These are phyloP conservation scores for Gremmenia infestans DNA, from an alignment of 2,329 filamentous ascomycete species.

Conservation along the genomic window DNA sequence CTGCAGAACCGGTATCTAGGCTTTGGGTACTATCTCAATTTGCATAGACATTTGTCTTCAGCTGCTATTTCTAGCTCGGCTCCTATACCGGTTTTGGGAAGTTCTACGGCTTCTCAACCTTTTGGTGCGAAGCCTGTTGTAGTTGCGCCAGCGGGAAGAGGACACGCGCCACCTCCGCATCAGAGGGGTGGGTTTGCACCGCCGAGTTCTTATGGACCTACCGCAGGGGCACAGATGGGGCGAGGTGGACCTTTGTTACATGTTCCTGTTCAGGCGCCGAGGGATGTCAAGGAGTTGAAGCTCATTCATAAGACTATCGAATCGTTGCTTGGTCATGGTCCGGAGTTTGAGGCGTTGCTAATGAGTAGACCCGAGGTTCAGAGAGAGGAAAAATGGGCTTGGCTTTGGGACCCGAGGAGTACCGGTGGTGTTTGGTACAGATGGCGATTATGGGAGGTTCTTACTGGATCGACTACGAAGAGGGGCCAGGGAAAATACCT, in stretches of 20 bases:
- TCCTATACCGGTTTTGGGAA: conserved; percentile 38
- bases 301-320: conserved; percentile 89
- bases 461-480: conserved; percentile 57
- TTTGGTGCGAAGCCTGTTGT: conserved; percentile 70
- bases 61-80: conserved; percentile 52
- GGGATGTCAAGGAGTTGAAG: conserved; percentile 71
- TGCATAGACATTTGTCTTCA: conserved; percentile 80
- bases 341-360: conserved; percentile 84
- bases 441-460: conserved; percentile 82
- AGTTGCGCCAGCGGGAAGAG: conserved; percentile 37
- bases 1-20: conserved; percentile 83
- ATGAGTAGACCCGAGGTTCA: conserved; percentile 85
- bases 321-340: conserved; percentile 69
- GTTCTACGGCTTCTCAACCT: conserved; percentile 50
- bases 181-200: conserved; percentile 65
- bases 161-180: conserved; percentile 45
- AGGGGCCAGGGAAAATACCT: conserved; percentile 48
- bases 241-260: conserved; percentile 49
- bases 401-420: conserved; percentile 83
- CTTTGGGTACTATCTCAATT: conserved; percentile 73
- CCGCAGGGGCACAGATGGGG: conserved; percentile 16
- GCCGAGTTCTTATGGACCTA: conserved; percentile 60
- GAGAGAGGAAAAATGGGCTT: conserved; percentile 84
- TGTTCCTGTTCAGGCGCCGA: conserved; percentile 69
- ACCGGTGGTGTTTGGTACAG: conserved; percentile 84